These are phyloP conservation scores for Sphagnum contortum DNA, from an alignment of 225 moss, liverwort and hornwort species.

Conservation along the genomic window DNA sequence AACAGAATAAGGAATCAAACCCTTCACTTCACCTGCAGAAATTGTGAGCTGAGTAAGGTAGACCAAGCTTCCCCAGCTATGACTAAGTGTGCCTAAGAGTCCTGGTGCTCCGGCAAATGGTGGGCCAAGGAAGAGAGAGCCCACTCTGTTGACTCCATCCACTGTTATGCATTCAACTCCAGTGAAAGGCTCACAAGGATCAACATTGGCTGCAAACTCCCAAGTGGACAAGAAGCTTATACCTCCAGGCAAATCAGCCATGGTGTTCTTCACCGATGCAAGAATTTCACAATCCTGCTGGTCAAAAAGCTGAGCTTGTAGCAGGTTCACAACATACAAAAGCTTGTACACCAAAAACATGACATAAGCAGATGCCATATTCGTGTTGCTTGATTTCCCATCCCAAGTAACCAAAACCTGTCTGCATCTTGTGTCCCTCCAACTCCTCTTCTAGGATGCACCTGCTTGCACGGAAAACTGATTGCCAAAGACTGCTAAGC, in stretches of 20 bases:
- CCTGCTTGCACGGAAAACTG: too few species aligned
- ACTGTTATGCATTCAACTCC: neutral
- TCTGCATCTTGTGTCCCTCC: too few species aligned
- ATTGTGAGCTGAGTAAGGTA: neutral
- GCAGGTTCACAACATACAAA: too few species aligned
- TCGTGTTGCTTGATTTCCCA: too few species aligned
- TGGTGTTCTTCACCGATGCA: neutral
- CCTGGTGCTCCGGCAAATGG: neutral
- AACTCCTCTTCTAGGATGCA: too few species aligned
- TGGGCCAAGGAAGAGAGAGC: neutral
- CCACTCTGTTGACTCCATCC: neutral
- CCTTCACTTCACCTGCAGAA: neutral
- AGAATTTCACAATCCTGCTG: neutral
- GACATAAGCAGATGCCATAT: too few species aligned
- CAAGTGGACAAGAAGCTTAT: neutral
- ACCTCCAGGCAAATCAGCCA: constrained; percentile 1
- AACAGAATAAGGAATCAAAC: neutral
- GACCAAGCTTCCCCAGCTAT: neutral
- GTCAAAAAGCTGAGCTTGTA: neutral
- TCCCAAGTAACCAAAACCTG: too few species aligned
- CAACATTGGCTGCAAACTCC: neutral
- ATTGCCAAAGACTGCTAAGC: too few species aligned
- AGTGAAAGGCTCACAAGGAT: neutral
- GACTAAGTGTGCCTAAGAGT: neutral
- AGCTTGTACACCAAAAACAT: too few species aligned